Evolutionary conservation across 208 protist genomes (phyloP).

Genomic region (Trypanosoma conorhini): DNA sequence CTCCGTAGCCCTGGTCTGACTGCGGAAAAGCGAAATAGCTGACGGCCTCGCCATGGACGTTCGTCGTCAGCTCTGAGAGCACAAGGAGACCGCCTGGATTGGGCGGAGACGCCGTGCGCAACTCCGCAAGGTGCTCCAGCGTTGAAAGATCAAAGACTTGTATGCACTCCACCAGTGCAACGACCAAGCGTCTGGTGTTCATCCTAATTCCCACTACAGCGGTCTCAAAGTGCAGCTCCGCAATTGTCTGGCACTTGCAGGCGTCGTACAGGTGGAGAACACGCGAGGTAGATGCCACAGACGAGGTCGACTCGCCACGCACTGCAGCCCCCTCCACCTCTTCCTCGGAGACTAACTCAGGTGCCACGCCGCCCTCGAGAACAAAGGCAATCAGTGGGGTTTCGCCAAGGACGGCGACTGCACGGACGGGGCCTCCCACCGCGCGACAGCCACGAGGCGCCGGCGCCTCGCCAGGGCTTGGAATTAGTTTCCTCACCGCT

Average conservation of each 20-base stretch:
- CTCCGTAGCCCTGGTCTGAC: conserved; percentile 30
- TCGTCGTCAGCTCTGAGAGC: conserved; percentile 34
- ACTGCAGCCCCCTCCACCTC: background rate
- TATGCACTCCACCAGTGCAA: conserved; percentile 45
- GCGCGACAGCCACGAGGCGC: conserved; percentile 3
- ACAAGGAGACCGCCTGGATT: conserved; percentile 49
- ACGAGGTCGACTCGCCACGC: background rate
- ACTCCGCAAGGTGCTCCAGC: conserved; percentile 51
- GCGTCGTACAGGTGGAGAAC: conserved; percentile 54
- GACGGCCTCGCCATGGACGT: conserved; percentile 20
- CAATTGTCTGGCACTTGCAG: conserved; percentile 31
- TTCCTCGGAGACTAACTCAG: background rate
- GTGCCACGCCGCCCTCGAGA: conserved; percentile 22
- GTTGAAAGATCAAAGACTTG: conserved; percentile 69
- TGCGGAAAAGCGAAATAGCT: conserved; percentile 39
- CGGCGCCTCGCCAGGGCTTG: background rate
- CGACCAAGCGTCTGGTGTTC: conserved; percentile 48
- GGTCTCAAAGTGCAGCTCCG: conserved; percentile 65
- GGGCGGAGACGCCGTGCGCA: conserved; percentile 42
- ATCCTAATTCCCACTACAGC: conserved; percentile 40
- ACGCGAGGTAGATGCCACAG: conserved; percentile 20
- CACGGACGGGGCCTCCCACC: conserved; percentile 39
- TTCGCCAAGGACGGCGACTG: conserved; percentile 47
- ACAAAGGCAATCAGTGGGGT: conserved; percentile 60
- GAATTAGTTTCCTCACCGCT: conserved; percentile 17